Evolutionary conservation across 176 grass and related monocot genomes (phyloP).

Genomic region (Phoenix roebelenii): DNA sequence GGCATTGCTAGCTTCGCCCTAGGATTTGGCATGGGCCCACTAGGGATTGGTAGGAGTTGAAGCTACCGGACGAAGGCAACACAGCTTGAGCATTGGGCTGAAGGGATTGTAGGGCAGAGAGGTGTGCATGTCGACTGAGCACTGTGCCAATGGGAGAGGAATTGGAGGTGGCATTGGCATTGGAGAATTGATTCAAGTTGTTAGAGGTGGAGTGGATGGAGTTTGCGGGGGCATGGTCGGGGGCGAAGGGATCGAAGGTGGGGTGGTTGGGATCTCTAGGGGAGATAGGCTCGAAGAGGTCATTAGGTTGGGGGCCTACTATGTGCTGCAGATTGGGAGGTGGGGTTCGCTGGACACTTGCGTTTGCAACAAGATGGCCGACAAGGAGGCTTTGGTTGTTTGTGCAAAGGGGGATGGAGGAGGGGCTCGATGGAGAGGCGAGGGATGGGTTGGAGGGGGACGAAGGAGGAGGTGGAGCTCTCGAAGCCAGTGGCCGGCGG

Average conservation of each 20-base stretch:
- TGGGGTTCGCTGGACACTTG: too few species aligned
- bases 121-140: neutral
- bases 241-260: neutral
- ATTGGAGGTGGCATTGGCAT: neutral
- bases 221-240: too few species aligned
- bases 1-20: constrained; percentile 25
- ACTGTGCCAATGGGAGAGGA: neutral
- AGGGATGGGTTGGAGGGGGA: neutral
- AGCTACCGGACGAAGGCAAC: neutral
- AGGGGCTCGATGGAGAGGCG: constrained; percentile 6
- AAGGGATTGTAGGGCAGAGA: constrained; percentile 1
- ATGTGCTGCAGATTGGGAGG: too few species aligned
- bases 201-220: constrained; percentile 6
- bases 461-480: neutral
- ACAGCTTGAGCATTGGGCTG: neutral
- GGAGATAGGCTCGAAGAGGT: constrained; percentile 33
- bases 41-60: constrained; percentile 6
- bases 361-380: neutral
- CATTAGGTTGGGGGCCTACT: neutral
- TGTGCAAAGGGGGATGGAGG: neutral
- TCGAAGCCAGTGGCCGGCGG: too few species aligned
- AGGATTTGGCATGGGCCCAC: neutral
- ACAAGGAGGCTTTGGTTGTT: constrained; percentile 21
- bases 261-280: constrained; percentile 22
- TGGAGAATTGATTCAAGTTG: constrained; percentile 2